Evolutionary conservation across 2,329 filamentous ascomycete genomes (phyloP), one percentile per base, ranked within the genome.

Genomic region (Hypoxylon sp.): DNA sequence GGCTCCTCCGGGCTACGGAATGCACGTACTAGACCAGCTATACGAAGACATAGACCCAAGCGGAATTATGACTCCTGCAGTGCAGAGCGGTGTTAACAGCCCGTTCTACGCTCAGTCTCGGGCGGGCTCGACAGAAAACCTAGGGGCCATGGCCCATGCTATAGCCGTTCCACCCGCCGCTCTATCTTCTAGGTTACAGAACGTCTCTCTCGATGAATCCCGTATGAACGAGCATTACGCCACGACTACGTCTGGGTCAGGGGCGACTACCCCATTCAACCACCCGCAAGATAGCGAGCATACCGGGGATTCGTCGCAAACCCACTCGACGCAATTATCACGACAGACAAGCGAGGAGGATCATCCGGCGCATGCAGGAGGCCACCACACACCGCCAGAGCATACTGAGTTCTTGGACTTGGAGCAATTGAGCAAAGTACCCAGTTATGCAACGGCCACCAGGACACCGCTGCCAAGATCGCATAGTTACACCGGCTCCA

Each of bases 1-100:
- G 65, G 95, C 95, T 10, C 96, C 96, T n/a, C 96, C 96, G 0
- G 89, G 94, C 42, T 99, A 99, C 75, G 94, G 94, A 66, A 89
- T 95, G 75, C 96, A 98, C 79, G 87, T 92, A 49, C 88, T 98
- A 27, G 96, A 99, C 79, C 91, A 93, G 78, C 85, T 98, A 1
- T 99, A 97, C 81, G 93, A 94, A 73, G 93, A 95, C 69, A 87
- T 98, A 64, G 93, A 97, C 74, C 86, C 89, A 7, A 89, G 86
- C 59, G 93, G 93, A n/a, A 92, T 95, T 78, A 91, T 94, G 81
- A 77, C 75, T 11, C 75, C 93, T 0, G 89, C 86, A 1, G 83
- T 88, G 37, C 87, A 85, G 82, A 91, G 92, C 60, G 90, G 91
- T n/a, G 86, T 93, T 64, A 94, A 88, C 77, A 98, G 94, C 37